These are phyloP conservation scores for Acer campestre DNA, from an alignment of 345 rosid species.

Conservation along the genomic window DNA sequence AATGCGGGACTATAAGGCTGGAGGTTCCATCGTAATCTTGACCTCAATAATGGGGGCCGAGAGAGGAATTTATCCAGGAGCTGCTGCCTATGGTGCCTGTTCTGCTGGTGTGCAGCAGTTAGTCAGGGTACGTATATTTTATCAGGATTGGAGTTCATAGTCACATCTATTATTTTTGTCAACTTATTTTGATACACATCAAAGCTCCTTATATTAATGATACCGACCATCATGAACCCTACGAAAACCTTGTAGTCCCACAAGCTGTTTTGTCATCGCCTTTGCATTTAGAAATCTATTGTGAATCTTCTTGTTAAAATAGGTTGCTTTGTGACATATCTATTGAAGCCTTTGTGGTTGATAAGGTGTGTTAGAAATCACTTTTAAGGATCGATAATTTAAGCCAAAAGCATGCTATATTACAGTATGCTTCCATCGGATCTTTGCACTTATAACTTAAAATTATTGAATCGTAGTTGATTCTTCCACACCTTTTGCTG, in stretches of 20 bases:
- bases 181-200: not conserved
- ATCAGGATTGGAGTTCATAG: not conserved
- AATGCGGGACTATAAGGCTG: slow-evolving; percentile 59
- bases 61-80: slow-evolving; percentile 86
- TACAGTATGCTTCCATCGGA: not conserved
- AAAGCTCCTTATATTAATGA: not conserved
- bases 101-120: slow-evolving; percentile 78
- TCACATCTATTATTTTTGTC: not conserved
- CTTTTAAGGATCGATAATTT: not conserved
- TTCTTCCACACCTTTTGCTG: not conserved
- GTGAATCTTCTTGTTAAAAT: not conserved
- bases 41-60: slow-evolving; percentile 66
- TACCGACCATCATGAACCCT: not conserved
- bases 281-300: not conserved
- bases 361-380: not conserved
- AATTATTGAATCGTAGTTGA: not conserved
- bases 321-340: not conserved
- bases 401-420: not conserved
- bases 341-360: not conserved
- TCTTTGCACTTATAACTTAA: not conserved
- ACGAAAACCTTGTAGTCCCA: not conserved
- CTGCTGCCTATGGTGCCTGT: slow-evolving; percentile 78
- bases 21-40: slow-evolving; percentile 78
- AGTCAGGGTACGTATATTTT: slow-evolving; percentile 55
- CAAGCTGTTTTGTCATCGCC: not conserved